Conservation (phyloP, 2,329 filamentous ascomycete species). For the Paecilomyces dactylethromorphus region DNA sequence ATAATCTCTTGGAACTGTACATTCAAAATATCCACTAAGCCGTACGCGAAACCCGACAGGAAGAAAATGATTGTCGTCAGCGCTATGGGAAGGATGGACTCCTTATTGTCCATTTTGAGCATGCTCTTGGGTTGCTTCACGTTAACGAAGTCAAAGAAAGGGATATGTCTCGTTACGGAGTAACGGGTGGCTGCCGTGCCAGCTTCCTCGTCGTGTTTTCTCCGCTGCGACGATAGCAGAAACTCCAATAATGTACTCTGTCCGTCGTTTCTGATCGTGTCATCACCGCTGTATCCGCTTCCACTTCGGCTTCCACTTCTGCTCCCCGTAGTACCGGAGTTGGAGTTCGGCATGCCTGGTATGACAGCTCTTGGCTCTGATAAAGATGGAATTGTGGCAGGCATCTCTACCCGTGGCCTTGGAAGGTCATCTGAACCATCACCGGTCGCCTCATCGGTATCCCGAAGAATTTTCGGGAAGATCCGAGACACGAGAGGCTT, state of each 20-base stretch:
- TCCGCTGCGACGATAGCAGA: slow-evolving; percentile 43
- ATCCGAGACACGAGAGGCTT: slow-evolving; percentile 73
- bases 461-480: slow-evolving; percentile 50
- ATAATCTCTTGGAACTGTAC: slow-evolving; percentile 51
- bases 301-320: slow-evolving; percentile 2
- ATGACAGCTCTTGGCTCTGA: neutral
- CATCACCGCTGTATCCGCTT: slow-evolving; percentile 7
- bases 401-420: slow-evolving; percentile 9
- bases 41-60: slow-evolving; percentile 86
- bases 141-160: slow-evolving; percentile 59
- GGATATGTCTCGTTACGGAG: slow-evolving; percentile 30
- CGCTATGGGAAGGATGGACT: slow-evolving; percentile 52
- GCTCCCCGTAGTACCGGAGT: neutral
- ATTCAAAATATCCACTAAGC: slow-evolving; percentile 76
- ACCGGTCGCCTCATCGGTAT: slow-evolving; percentile 26
- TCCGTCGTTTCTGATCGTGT: neutral
- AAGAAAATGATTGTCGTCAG: slow-evolving; percentile 77
- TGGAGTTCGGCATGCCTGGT: neutral
- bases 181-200: slow-evolving; percentile 32
- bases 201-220: slow-evolving; percentile 20
- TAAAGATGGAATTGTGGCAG: slow-evolving; percentile 5
- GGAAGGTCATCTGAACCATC: slow-evolving; percentile 7
- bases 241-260: slow-evolving; percentile 43
- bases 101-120: slow-evolving; percentile 50
- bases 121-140: slow-evolving; percentile 52